These are phyloP conservation scores for Grosmannia serpens DNA, from an alignment of 2,329 filamentous ascomycete genomes.

Conservation along the genomic window DNA sequence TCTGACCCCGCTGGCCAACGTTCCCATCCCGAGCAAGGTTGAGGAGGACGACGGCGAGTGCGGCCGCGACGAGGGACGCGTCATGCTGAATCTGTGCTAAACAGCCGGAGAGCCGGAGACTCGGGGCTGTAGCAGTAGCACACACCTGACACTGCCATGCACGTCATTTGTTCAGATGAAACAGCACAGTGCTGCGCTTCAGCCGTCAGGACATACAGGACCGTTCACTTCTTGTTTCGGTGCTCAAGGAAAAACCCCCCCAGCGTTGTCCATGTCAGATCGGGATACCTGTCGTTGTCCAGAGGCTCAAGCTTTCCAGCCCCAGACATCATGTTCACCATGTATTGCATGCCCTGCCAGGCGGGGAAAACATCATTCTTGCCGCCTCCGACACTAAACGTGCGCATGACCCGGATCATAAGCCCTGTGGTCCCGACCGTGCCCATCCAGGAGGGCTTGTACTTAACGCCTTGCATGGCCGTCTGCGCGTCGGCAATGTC, in stretches of 20 bases:
- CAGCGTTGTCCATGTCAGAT: neutral
- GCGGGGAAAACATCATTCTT: neutral
- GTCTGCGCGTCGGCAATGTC: neutral
- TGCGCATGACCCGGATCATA: neutral
- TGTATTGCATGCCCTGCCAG: neutral
- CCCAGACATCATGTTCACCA: neutral
- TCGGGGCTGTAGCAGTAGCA: too few relatives aligned
- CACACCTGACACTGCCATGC: too few relatives aligned
- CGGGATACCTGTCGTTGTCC: neutral
- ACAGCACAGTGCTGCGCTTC: neutral
- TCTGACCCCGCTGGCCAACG: conserved; percentile 22
- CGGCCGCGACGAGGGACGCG: conserved; percentile 5
- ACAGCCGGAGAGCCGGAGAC: neutral
- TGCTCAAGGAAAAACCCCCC: neutral
- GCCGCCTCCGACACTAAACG: neutral
- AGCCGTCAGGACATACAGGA: neutral
- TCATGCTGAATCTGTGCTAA: conserved; percentile 10
- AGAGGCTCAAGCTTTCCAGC: neutral
- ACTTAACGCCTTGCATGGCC: neutral
- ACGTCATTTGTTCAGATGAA: too few relatives aligned
- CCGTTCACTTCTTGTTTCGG: neutral
- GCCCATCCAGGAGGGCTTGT: neutral
- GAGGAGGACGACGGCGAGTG: conserved; percentile 12
- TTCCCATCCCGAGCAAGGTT: conserved; percentile 27
- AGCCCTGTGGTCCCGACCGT: neutral